Evolutionary conservation across 208 protist species (phyloP).

Genomic region (Wallacemonas sp.): DNA sequence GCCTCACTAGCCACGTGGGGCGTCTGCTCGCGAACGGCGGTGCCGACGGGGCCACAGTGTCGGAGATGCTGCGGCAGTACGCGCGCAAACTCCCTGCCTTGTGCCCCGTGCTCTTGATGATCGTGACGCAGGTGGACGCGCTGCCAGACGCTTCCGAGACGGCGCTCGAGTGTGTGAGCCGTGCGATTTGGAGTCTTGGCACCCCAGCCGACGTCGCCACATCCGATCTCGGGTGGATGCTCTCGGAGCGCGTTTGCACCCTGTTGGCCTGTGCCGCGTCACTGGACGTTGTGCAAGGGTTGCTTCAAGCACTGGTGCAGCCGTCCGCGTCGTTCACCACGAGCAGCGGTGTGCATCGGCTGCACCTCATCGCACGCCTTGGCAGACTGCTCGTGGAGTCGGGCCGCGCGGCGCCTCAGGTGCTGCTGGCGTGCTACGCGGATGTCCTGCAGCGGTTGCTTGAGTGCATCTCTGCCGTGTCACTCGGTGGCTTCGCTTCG

Average conservation of each 20-base stretch:
- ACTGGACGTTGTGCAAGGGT: not conserved
- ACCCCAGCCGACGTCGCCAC: conserved; percentile 1
- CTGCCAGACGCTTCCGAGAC: conserved; percentile 26
- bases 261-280: conserved; percentile 8
- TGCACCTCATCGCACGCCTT: conserved; percentile 33
- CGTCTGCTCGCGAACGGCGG: not conserved
- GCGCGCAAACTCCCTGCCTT: not conserved
- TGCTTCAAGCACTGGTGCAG: conserved; percentile 24
- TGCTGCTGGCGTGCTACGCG: conserved; percentile 27
- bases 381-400: conserved; percentile 27
- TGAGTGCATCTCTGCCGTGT: conserved; percentile 19
- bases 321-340: conserved; percentile 27
- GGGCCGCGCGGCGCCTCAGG: conserved; percentile 11
- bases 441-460: conserved; percentile 31
- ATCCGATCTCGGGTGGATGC: conserved; percentile 5
- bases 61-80: conserved; percentile 15
- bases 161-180: conserved; percentile 2
- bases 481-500: conserved; percentile 11
- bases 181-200: conserved; percentile 5
- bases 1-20: conserved; percentile 19
- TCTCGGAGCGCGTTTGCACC: not conserved
- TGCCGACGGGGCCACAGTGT: not conserved
- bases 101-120: conserved; percentile 14
- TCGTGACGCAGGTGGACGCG: conserved; percentile 21
- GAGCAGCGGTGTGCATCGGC: conserved; percentile 17